Conservation (phyloP, 306 rosid species). For the Senna tora region DNA sequence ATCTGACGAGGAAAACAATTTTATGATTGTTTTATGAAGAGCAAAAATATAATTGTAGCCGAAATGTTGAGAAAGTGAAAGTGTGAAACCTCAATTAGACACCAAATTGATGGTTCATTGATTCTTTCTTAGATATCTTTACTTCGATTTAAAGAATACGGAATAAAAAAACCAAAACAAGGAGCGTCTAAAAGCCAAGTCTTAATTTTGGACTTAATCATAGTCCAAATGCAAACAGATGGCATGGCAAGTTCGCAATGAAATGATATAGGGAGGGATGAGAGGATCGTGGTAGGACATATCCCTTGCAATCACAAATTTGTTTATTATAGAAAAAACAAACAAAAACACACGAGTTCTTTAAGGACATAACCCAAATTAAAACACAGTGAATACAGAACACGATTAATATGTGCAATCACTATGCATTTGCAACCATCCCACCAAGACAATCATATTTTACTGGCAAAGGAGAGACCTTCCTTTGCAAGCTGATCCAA, state of each 20-base stretch:
- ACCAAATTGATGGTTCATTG: no score
- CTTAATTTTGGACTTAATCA: not conserved
- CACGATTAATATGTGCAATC: slow-evolving; percentile 28
- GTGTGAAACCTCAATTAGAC: no score
- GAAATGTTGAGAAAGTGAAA: no score
- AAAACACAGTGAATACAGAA: slow-evolving; percentile 18
- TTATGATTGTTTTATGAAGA: no score
- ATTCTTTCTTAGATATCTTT: not conserved
- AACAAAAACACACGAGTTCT: slow-evolving; percentile 8
- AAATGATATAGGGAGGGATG: not conserved
- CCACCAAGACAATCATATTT: slow-evolving; percentile 42
- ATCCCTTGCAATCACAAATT: slow-evolving; percentile 18
- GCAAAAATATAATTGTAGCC: no score
- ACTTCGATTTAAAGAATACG: not conserved
- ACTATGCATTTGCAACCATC: slow-evolving; percentile 28
- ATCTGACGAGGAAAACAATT: no score
- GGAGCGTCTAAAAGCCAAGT: not conserved
- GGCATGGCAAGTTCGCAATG: not conserved
- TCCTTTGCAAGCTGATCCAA: slow-evolving; percentile 70
- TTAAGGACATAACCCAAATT: not conserved
- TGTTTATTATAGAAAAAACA: not conserved
- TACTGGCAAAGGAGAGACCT: slow-evolving; percentile 84
- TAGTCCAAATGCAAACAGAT: not conserved
- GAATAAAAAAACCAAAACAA: not conserved
- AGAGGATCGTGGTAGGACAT: not conserved